These are phyloP conservation scores for Ustilago curta DNA, from an alignment of 1,284 basidiomycete species.

Conservation along the genomic window DNA sequence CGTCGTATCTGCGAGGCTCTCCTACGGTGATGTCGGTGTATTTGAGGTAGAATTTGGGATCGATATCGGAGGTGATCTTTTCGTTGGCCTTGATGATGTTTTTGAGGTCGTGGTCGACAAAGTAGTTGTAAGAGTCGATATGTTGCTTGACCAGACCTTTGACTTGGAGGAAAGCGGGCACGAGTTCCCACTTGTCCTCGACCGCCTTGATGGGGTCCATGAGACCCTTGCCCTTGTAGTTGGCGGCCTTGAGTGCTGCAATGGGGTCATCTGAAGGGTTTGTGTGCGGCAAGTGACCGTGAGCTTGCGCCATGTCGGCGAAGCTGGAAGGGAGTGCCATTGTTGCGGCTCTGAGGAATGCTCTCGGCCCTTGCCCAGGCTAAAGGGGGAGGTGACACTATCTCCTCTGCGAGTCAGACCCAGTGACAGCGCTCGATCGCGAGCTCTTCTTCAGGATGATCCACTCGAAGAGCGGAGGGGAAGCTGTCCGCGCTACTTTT, in stretches of 20 bases:
- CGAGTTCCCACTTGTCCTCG: constrained; percentile 70
- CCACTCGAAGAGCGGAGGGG: neutral
- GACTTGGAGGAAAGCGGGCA: constrained; percentile 68
- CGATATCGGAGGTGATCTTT: constrained; percentile 82
- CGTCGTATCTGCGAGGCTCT: constrained; percentile 81
- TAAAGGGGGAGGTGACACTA: neutral
- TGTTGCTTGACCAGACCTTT: constrained; percentile 82
- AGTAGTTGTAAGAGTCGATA: constrained; percentile 99
- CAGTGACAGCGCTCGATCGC: neutral
- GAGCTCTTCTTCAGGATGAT: neutral
- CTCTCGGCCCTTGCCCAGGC: constrained; percentile 14
- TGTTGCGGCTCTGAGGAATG: neutral
- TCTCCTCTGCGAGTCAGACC: neutral
- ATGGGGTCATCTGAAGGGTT: constrained; percentile 40
- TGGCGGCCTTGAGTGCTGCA: constrained; percentile 54
- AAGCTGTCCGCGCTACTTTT: neutral
- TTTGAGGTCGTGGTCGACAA: constrained; percentile 85
- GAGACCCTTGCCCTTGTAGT: constrained; percentile 69
- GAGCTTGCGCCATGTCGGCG: constrained; percentile 46
- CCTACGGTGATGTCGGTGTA: constrained; percentile 90
- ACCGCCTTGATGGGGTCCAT: constrained; percentile 73
- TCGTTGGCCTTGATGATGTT: constrained; percentile 77
- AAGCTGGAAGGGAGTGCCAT: constrained; percentile 49
- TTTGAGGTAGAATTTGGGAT: constrained; percentile 96
- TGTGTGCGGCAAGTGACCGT: constrained; percentile 20